Base-by-base conservation (phyloP, 495 filamentous ascomycete species). In the Endocarpon pusillum region DNA sequence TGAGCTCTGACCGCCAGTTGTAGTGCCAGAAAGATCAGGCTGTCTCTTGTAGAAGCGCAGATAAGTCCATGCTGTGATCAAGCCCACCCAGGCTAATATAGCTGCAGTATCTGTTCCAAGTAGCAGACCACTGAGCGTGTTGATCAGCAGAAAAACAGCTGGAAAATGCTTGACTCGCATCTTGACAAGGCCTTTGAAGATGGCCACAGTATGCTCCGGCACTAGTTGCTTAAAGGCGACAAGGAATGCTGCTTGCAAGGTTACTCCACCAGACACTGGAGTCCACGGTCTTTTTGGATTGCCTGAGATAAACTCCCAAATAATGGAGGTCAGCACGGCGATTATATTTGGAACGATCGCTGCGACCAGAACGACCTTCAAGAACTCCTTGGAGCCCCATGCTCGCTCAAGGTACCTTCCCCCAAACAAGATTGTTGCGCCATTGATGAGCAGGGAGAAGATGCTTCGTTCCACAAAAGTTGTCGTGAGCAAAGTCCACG, bases 211-310 rank as follows among this genome's bases (percentile, higher is more conserved):
- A 56, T 97, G 89, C 49, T 93, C 84, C 19, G 89, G 89, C 15
- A 96, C 82, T 21, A 97, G 81, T 54, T 97, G 91, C 57, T 93
- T 94, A 59, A 96, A 94, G 35, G 89, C 82, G 46, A 97, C 85
- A 38, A 97, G 76, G 61, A 94, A 96, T 39, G 81, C 84, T 21
- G 80, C 82, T 55, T 94, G 86, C 33, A 94, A 66, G 10, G 84
- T 73, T 40, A 92, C 74, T 27, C 81, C 85, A 40, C 91, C 91
- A 47, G 77, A 81, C 45, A 94, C 81, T 36, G 81, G 73, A 23
- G 72, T 77, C 48, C 70, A 89, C 82, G 73, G 69, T 62, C 72
- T 73, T 18, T 44, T 50, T 35, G 73, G 64, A 42, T 76, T 70
- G 8, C 77, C 71, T 4, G 70, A 76, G 19, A 91, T 42, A 18